Evolutionary conservation across 306 rosid genomes (phyloP), one percentile per base, ranked within the genome.

Genomic region (Acacia acuminata): DNA sequence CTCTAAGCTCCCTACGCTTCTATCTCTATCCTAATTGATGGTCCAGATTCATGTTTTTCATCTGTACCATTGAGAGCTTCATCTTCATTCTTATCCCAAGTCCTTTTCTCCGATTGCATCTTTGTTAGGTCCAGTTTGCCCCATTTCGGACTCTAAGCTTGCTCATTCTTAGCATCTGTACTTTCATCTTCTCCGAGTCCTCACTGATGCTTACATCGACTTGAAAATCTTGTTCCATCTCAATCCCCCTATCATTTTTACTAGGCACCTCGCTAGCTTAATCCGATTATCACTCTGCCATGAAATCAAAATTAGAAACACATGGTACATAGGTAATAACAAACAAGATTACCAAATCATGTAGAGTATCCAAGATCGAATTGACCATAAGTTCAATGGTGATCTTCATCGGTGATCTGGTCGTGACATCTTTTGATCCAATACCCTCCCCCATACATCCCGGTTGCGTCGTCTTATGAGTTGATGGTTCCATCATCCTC

Each of bases 371-470:
- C 3, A 71, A 32, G 53, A 24, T 76, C 22, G 7, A 51, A 71
- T 27, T 27, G 27, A 0, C 27, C 27, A 1, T 1, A 1, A 27
- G 27, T 27, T 27, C 27, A 27, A n/a, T n/a, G 27, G 1, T 27
- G 99, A 88, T 93, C 98, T 89, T 93, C 97, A 82, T 96, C 93
- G 4, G 90, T 84, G 61, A 96, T 93, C 89, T 92, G 96, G 74
- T 96, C 97, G 80, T 94, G 77, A 94, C 96, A 88, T 94, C 98
- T 15, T 89, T 91, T 83, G 78, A 22, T 77, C 98, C 98, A 3
- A 80, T 87, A 79, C 98, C 98, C 77, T 92, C 98, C 30, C 96
- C 97, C 96, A 94, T 91, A 65, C 97, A 92, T 94, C 76, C 97
- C 98, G 76, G 72, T 84, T 65, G 84, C 90, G 67, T 90, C 95